A percentile compares a stretch with the other conserved stretches of the same genome.
Evolutionary conservation across 1,284 basidiomycete species (phyloP).

Genomic region (Ustilago shanxiensis): DNA sequence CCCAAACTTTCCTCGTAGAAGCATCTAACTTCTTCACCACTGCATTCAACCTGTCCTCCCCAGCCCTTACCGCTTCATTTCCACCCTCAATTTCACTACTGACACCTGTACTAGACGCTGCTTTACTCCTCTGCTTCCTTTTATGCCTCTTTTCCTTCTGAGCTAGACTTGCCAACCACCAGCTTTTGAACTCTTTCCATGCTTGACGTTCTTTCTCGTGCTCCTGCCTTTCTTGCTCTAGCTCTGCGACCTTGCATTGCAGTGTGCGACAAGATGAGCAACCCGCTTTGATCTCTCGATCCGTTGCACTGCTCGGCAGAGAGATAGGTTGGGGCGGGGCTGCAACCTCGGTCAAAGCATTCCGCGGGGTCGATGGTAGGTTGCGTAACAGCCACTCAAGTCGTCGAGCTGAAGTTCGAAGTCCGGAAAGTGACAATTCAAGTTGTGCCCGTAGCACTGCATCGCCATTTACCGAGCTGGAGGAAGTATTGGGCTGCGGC

Average conservation of each 20-base stretch:
- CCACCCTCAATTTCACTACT: not conserved
- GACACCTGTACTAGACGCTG: not conserved
- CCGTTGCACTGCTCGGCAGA: not conserved
- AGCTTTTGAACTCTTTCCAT: constrained; percentile 40
- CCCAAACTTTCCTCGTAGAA: constrained; percentile 7
- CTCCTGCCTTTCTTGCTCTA: not conserved
- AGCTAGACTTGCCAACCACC: constrained; percentile 32
- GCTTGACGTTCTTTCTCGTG: constrained; percentile 25
- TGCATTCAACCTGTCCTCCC: not conserved
- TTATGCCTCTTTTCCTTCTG: constrained; percentile 15
- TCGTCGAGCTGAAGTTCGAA: not conserved
- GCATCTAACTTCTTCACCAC: constrained; percentile 5
- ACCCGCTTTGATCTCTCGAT: not conserved
- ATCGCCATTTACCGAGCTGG: not conserved
- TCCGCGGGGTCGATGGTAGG: not conserved
- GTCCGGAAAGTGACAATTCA: constrained; percentile 2
- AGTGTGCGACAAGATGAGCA: not conserved
- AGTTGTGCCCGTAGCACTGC: not conserved
- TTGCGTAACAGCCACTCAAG: constrained; percentile 1
- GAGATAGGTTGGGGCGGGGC: not conserved
- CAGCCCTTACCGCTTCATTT: too few species aligned
- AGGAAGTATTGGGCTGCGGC: not conserved
- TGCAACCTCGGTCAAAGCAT: not conserved
- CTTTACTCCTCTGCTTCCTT: not conserved
- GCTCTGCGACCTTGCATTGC: not conserved